phyloP scores from a whole-genome alignment of 106 monocot genomes.

The Dioscorea dumetorum region DNA sequence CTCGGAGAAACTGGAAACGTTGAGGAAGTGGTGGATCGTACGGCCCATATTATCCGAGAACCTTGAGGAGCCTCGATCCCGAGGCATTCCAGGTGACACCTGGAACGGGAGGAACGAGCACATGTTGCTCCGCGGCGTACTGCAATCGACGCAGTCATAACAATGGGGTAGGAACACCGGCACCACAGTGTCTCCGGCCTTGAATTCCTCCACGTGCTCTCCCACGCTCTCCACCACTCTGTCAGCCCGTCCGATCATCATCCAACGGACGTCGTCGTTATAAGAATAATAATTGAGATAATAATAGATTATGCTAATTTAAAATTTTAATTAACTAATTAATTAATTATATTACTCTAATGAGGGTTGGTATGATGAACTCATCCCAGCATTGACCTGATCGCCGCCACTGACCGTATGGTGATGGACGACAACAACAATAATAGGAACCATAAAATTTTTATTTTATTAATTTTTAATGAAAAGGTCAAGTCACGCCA shows the following conservation, averaged over 20 bases:
- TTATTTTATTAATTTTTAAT: too few species aligned
- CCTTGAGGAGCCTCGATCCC: slow-evolving; percentile 20
- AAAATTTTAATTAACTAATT: too few species aligned
- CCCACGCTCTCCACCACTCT: slow-evolving; percentile 95
- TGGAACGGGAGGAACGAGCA: slow-evolving; percentile 42
- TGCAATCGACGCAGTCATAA: slow-evolving; percentile 52
- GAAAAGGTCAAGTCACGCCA: too few species aligned
- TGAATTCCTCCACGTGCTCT: slow-evolving; percentile 50
- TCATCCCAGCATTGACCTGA: too few species aligned
- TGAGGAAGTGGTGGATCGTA: slow-evolving; percentile 42
- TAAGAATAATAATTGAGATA: too few species aligned
- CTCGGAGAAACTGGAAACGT: slow-evolving; percentile 82
- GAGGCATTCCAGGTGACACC: slow-evolving; percentile 32
- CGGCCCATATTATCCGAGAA: slow-evolving; percentile 38
- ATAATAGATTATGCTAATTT: too few species aligned
- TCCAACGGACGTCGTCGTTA: too few species aligned
- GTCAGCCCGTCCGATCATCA: neutral
- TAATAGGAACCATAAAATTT: too few species aligned
- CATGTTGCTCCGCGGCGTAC: slow-evolving; percentile 60
- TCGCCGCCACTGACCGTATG: too few species aligned
- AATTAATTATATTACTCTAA: too few species aligned
- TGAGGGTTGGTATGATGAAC: too few species aligned
- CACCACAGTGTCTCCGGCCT: slow-evolving; percentile 64
- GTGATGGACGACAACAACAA: too few species aligned
- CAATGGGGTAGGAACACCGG: slow-evolving; percentile 66